Base-by-base conservation (phyloP, 441 rosid genomes). In the Populus hybrid region DNA sequence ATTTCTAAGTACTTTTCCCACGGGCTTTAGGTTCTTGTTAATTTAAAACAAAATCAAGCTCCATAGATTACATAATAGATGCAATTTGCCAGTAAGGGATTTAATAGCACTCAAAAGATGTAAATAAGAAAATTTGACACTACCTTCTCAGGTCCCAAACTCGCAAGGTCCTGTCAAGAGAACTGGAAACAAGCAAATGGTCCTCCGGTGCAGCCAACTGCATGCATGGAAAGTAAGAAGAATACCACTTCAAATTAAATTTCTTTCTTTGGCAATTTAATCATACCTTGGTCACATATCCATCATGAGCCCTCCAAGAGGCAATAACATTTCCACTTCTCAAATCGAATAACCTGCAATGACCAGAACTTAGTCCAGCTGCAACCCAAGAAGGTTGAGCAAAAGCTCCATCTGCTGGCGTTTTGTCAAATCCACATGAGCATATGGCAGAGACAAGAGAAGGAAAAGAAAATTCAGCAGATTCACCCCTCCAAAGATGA, bases 131-230 rank as follows among this genome's bases (percentile, higher is more conserved):
- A 61, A 23, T 67, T 50, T 42, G 75, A 64, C 12, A 71, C 69
- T 78, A 95, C 99, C 92, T 90, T 83, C 98, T 91, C 80, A 95
- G 77, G 88, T 95, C 98, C 99, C 99, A 95, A 73, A 92, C 88
- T 63, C 89, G 87, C 83, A 95, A 73, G 71, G 94, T 91, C 84
- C 78, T 86, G 83, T 93, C 99, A 71, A 90, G 94, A 75, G 98
- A 95, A 89, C 99, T 95, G 74, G 99, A 93, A 81, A 95, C 92
- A 82, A 95, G 95, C 79, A 89, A 82, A 88, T 95, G 93, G 72
- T 89, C 89, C 84, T 92, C 96, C 10, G 92, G 89, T 77, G 96
- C 91, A 79, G 92, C 91, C 89, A 95, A 85, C 98, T 95, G 92
- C 85, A 86, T 38, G 75, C 30, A 69, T 38, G 28, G 74, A 69